Conservation (phyloP, 2,329 filamentous ascomycete species). For the Thielaviopsis cerberus region DNA sequence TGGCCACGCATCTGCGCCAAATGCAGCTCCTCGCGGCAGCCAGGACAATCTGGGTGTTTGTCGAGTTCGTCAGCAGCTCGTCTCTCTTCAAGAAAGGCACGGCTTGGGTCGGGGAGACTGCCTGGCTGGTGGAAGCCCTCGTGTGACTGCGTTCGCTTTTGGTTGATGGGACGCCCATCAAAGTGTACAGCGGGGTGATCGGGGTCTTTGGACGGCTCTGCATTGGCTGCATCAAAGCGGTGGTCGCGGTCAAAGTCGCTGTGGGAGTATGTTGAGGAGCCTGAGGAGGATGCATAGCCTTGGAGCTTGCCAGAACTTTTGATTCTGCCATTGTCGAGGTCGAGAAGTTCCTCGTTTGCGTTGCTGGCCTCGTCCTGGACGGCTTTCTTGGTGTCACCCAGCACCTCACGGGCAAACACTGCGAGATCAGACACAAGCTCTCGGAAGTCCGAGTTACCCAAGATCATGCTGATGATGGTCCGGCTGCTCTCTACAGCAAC, state of each 20-base stretch:
- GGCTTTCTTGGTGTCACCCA: conserved; percentile 68
- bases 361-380: conserved; percentile 58
- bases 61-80: background rate
- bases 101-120: background rate
- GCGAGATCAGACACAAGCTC: conserved; percentile 67
- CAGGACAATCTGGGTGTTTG: conserved; percentile 3
- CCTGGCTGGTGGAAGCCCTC: background rate
- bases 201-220: conserved; percentile 32
- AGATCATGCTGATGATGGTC: conserved; percentile 64
- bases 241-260: conserved; percentile 17
- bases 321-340: conserved; percentile 18
- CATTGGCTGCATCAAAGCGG: conserved; percentile 41
- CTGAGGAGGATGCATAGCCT: background rate
- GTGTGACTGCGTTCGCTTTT: background rate
- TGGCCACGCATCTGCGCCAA: background rate
- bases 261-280: background rate
- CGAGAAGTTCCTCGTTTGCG: conserved; percentile 16
- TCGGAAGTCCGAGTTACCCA: conserved; percentile 82
- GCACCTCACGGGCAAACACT: conserved; percentile 63
- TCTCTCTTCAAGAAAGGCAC: background rate
- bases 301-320: background rate
- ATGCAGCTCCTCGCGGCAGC: background rate
- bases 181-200: background rate
- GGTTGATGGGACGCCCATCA: background rate
- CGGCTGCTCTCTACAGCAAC: conserved; percentile 52